Percentiles rank a stretch among this genome's conserved stretches.
phyloP scores from a whole-genome alignment of 2,329 filamentous ascomycete genomes.

The Tolypocladium paradoxum region DNA sequence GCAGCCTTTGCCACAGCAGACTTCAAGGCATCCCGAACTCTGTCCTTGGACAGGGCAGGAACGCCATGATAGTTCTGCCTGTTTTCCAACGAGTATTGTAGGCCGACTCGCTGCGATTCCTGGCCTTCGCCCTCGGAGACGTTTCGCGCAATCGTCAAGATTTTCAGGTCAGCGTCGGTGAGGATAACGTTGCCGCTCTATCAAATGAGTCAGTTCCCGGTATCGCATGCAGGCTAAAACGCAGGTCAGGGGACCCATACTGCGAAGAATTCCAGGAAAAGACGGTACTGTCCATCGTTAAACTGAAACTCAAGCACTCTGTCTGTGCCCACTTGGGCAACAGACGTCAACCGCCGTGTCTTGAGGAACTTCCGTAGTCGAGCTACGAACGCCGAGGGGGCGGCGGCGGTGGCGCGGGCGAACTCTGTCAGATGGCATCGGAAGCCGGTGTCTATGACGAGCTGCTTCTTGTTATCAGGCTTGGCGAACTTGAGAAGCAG shows the following conservation, averaged over 20 bases:
- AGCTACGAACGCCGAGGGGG: constrained; percentile 76
- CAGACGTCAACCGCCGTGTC: constrained; percentile 69
- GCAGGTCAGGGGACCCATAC: constrained; percentile 13
- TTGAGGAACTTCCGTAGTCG: constrained; percentile 81
- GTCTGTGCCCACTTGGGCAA: constrained; percentile 84
- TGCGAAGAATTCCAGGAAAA: constrained; percentile 94
- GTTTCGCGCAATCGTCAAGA: constrained; percentile 68
- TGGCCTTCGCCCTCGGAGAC: constrained; percentile 76
- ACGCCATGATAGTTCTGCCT: constrained; percentile 75
- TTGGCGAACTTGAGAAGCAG: constrained; percentile 93
- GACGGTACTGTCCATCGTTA: constrained; percentile 75
- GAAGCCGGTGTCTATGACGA: constrained; percentile 91
- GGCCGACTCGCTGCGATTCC: constrained; percentile 67
- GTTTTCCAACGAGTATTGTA: constrained; percentile 69
- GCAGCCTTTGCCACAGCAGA: constrained; percentile 51
- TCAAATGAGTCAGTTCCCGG: neutral
- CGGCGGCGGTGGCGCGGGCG: constrained; percentile 71
- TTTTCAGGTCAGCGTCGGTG: constrained; percentile 73
- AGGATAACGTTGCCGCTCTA: constrained; percentile 83
- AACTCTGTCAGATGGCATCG: constrained; percentile 91
- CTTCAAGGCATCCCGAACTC: constrained; percentile 59
- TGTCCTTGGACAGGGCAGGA: constrained; percentile 62
- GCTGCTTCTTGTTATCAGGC: constrained; percentile 76
- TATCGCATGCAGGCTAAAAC: no score
- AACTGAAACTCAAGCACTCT: constrained; percentile 87